Percentiles rank a stretch among this genome's conserved stretches.
Evolutionary conservation across 257 asterid genomes (phyloP).

Genomic region (Lantana camara): DNA sequence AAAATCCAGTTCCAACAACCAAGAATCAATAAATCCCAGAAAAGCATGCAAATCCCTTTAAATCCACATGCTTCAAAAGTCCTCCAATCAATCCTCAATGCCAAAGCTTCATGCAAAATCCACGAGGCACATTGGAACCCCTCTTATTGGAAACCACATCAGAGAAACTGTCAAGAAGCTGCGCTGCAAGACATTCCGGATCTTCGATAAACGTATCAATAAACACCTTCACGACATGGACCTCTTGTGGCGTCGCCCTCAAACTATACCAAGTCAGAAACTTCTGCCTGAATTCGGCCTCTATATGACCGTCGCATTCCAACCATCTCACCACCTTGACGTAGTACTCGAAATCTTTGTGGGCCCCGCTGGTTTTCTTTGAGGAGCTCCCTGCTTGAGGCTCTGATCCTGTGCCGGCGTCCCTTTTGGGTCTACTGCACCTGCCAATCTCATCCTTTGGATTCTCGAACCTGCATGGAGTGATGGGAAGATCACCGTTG

Average conservation of each 20-base stretch:
- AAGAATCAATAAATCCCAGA: conserved; percentile 4
- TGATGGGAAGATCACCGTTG: conserved; percentile 56
- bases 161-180: conserved; percentile 63
- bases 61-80: background rate
- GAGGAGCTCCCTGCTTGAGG: conserved; percentile 73
- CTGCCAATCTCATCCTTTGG: conserved; percentile 48
- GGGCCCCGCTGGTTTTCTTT: conserved; percentile 63
- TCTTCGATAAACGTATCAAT: conserved; percentile 70
- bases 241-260: conserved; percentile 70
- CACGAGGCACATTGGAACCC: conserved; percentile 45
- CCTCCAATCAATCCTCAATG: conserved; percentile 40
- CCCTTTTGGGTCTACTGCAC: conserved; percentile 42
- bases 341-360: conserved; percentile 62
- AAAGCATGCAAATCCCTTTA: conserved; percentile 12
- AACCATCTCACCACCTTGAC: conserved; percentile 68
- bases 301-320: conserved; percentile 75
- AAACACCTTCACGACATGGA: conserved; percentile 58
- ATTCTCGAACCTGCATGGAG: conserved; percentile 76
- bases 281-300: conserved; percentile 61
- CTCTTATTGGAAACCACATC: conserved; percentile 54
- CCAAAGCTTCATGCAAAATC: conserved; percentile 82
- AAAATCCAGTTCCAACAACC: no score
- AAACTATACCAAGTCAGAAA: conserved; percentile 86
- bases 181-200: conserved; percentile 69
- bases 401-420: conserved; percentile 40